Percentiles rank a stretch among this genome's conserved stretches.
Conservation (phyloP, 179 eudicot genomes). For the Corrigiola litoralis region DNA sequence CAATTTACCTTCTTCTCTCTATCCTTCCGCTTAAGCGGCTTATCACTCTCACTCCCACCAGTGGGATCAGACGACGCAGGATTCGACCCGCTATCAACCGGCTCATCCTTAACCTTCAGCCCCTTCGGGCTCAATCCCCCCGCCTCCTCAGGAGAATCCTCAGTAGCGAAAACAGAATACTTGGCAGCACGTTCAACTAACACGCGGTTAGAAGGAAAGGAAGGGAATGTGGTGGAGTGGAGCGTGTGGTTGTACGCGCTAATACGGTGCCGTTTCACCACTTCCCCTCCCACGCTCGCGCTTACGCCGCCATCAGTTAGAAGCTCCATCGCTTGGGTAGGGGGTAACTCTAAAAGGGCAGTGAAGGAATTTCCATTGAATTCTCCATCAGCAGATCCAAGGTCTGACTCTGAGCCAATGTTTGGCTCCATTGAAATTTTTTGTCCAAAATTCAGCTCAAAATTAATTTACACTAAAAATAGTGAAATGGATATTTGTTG, state of each 20-base stretch:
- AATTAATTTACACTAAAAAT: no score
- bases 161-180: slow-evolving; percentile 49
- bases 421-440: no score
- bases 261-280: slow-evolving; percentile 14
- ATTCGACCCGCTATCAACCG: slow-evolving; percentile 52
- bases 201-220: slow-evolving; percentile 43
- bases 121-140: slow-evolving; percentile 19
- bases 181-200: slow-evolving; percentile 54
- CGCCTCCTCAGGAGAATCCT: slow-evolving; percentile 33
- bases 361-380: slow-evolving; percentile 67
- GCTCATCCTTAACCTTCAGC: slow-evolving; percentile 51
- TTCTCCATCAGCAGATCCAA: no score
- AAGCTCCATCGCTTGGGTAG: slow-evolving; percentile 70
- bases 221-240: slow-evolving; percentile 21
- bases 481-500: no score
- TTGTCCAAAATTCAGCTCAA: background rate
- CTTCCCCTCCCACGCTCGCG: slow-evolving; percentile 19
- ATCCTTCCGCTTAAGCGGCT: slow-evolving; percentile 68
- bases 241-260: slow-evolving; percentile 12
- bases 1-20: slow-evolving; percentile 59
- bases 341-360: slow-evolving; percentile 72
- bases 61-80: slow-evolving; percentile 40
- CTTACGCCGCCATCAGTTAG: slow-evolving; percentile 13
- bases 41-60: slow-evolving; percentile 30
- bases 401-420: no score